Conservation (phyloP, 495 filamentous ascomycete genomes). For the Podospora appendiculata region DNA sequence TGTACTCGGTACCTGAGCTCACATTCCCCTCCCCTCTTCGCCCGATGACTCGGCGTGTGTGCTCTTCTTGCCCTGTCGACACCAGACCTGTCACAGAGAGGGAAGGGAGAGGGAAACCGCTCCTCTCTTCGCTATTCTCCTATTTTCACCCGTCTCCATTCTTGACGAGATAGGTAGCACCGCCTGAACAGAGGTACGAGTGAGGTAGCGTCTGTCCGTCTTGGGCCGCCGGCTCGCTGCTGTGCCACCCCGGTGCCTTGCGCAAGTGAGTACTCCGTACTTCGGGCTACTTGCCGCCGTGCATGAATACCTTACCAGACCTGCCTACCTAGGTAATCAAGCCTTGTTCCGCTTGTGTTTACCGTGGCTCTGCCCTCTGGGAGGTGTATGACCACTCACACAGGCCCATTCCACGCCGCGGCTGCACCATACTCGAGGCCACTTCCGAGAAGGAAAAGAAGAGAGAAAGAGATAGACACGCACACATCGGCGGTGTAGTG, state of each 20-base stretch:
- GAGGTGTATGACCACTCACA: constrained; percentile 15
- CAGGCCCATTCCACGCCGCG: constrained; percentile 1
- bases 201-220: background rate
- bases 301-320: constrained; percentile 22
- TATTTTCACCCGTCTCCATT: too few relatives aligned
- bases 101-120: too few relatives aligned
- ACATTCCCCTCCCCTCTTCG: background rate
- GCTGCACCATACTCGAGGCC: constrained; percentile 1
- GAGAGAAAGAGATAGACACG: constrained; percentile 4
- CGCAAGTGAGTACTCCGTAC: constrained; percentile 8
- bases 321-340: background rate
- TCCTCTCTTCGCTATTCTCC: too few relatives aligned
- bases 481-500: constrained; percentile 3
- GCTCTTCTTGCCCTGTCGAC: background rate
- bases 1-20: background rate
- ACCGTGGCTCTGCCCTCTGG: constrained; percentile 6
- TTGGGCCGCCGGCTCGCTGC: constrained; percentile 2
- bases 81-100: too few relatives aligned
- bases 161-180: background rate
- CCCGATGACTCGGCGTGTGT: background rate
- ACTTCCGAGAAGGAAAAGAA: background rate
- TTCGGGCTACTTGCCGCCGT: constrained; percentile 14
- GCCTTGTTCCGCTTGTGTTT: constrained; percentile 11
- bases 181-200: too few relatives aligned
- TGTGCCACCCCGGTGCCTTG: constrained; percentile 11